Conservation (phyloP, 345 rosid genomes). For the Kernera saxatilis region DNA sequence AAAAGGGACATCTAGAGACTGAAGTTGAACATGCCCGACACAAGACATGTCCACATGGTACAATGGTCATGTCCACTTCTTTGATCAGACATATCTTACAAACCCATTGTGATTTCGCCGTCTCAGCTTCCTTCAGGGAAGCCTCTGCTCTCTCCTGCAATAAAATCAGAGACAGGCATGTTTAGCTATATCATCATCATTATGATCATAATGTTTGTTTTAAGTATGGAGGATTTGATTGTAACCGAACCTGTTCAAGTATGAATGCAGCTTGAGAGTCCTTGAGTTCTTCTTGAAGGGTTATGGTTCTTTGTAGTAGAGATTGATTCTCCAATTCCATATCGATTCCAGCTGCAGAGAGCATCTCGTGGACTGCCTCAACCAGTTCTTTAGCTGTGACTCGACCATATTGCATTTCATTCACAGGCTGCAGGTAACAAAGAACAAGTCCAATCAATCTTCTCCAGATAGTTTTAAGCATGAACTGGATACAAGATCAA, state of each 20-base stretch:
- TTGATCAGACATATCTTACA: conserved; percentile 75
- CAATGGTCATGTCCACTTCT: conserved; percentile 73
- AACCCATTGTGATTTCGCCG: conserved; percentile 82
- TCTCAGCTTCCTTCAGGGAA: conserved; percentile 71
- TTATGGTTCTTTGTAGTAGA: conserved; percentile 58
- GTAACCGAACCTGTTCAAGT: conserved; percentile 71
- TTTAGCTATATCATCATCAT: background rate
- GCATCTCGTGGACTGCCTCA: conserved; percentile 89
- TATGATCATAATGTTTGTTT: background rate
- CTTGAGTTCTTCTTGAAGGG: conserved; percentile 73
- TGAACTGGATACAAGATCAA: background rate
- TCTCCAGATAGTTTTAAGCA: background rate
- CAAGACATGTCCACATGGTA: conserved; percentile 90
- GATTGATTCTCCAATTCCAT: conserved; percentile 80
- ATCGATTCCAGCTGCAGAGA: conserved; percentile 82
- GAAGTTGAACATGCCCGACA: conserved; percentile 72
- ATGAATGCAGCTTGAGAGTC: conserved; percentile 72
- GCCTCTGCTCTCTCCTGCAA: conserved; percentile 69
- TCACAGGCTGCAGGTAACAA: conserved; percentile 39
- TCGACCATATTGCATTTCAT: conserved; percentile 58
- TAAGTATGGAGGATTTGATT: background rate
- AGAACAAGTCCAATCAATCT: conserved; percentile 16
- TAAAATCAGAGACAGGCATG: background rate
- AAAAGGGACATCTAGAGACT: conserved; percentile 85
- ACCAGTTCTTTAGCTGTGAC: conserved; percentile 85